These are phyloP conservation scores for Penicillium psychrosexuale DNA, from an alignment of 2,329 filamentous ascomycete species.

Conservation along the genomic window DNA sequence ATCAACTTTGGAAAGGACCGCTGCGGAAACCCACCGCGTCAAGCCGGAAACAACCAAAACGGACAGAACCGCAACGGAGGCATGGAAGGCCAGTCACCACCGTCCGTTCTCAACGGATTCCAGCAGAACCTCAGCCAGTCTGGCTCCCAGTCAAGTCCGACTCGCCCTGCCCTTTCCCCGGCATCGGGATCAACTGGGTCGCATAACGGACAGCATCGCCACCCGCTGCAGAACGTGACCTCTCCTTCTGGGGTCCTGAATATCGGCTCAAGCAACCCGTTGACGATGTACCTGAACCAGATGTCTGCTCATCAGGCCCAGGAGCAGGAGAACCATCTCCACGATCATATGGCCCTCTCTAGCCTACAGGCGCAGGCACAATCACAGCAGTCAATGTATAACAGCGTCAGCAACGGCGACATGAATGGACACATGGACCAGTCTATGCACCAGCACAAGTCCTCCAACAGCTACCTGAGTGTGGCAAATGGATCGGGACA, in stretches of 20 bases:
- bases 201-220: slow-evolving; percentile 57
- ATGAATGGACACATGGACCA: slow-evolving; percentile 54
- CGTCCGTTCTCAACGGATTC: slow-evolving; percentile 56
- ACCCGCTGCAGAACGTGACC: slow-evolving; percentile 53
- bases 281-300: slow-evolving; percentile 91
- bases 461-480: slow-evolving; percentile 62
- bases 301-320: slow-evolving; percentile 59
- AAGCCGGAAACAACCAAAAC: slow-evolving; percentile 60
- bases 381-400: slow-evolving; percentile 76
- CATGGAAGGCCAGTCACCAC: slow-evolving; percentile 55
- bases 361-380: slow-evolving; percentile 61
- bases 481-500: slow-evolving; percentile 59
- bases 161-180: slow-evolving; percentile 52
- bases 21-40: slow-evolving; percentile 92
- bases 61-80: slow-evolving; percentile 64
- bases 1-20: slow-evolving; percentile 99
- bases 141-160: slow-evolving; percentile 60
- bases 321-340: slow-evolving; percentile 59
- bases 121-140: slow-evolving; percentile 53
- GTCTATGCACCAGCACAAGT: slow-evolving; percentile 53
- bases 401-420: slow-evolving; percentile 65
- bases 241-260: slow-evolving; percentile 75
- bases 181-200: slow-evolving; percentile 54
- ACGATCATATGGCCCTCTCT: slow-evolving; percentile 42
- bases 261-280: slow-evolving; percentile 73